These are phyloP conservation scores for Candida nanaspora DNA, from an alignment of 805 yeast species.

Conservation along the genomic window DNA sequence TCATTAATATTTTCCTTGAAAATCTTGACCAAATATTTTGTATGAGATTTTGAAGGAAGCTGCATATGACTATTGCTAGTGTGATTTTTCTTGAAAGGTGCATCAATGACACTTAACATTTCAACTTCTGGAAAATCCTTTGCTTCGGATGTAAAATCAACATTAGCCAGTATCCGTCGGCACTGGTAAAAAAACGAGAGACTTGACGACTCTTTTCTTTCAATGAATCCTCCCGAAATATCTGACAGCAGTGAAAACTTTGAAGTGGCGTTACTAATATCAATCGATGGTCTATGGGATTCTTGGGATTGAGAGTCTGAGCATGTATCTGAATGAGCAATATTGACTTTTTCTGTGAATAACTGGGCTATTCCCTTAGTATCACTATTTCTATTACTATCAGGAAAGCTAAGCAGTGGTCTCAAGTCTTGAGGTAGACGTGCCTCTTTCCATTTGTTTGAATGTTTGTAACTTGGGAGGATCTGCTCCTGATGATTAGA, in stretches of 20 bases:
- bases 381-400: background rate
- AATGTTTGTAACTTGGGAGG: slow-evolving; percentile 9
- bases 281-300: slow-evolving; percentile 5
- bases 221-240: slow-evolving; percentile 28
- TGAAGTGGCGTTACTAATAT: slow-evolving; percentile 17
- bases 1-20: slow-evolving; percentile 34
- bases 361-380: background rate
- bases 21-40: slow-evolving; percentile 24
- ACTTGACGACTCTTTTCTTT: slow-evolving; percentile 36
- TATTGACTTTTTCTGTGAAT: background rate
- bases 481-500: background rate
- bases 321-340: background rate
- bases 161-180: slow-evolving; percentile 27
- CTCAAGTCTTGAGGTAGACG: slow-evolving; percentile 5
- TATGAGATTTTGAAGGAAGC: slow-evolving; percentile 24
- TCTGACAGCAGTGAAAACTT: slow-evolving; percentile 25
- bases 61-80: slow-evolving; percentile 14
- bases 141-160: slow-evolving; percentile 14
- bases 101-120: slow-evolving; percentile 29
- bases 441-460: background rate
- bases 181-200: slow-evolving; percentile 34
- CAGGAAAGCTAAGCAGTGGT: slow-evolving; percentile 9
- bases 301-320: background rate
- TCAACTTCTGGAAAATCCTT: slow-evolving; percentile 32
- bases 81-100: slow-evolving; percentile 17